Base-by-base conservation (phyloP, 176 grass and related monocot species). In the Cenchrus americanus region DNA sequence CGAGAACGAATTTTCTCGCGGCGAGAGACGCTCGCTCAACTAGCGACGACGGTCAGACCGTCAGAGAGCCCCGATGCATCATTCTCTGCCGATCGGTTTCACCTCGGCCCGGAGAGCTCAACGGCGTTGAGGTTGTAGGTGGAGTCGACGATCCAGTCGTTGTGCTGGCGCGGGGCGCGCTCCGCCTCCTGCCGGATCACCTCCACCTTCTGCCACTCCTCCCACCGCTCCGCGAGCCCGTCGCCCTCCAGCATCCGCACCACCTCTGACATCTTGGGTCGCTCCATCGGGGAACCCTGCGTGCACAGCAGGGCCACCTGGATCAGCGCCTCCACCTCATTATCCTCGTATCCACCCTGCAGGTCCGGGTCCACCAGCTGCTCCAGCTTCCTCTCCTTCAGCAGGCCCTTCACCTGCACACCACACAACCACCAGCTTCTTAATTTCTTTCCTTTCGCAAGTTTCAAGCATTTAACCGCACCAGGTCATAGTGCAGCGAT, bases 151-250 rank as follows among this genome's bases (percentile, higher is more conserved):
- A 88, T 76, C 84, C 91, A 91, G 6, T 88, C 81, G 50, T 81
- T 82, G 48, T 73, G 21, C 1, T n/a, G 18, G 63, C 74, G 86
- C 14, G 83, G 86, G 10, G 53, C 79, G 57, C 80, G 71, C 74
- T 92, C 90, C 26, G 77, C 85, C 78, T 94, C 85, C 83, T 83
- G 88, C 77, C 89, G 92, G 34, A 89, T 62, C 60, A 89, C 89
- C 86, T 94, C 89, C 83, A 92, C 89, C 86, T 92, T 92, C 89
- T 94, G 92, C 92, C 89, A 94, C 82, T 94, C 89, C 84, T 94
- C 92, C 92, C 92, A 94, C 11, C 89, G 83, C 76, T 92, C 89
- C 0, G 86, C 92, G 26, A 94, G 84, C 32, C 89, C 92, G 21
- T 94, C 92, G 10, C 89, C 92, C 80, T 94, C 92, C 66, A 94